phyloP scores from a whole-genome alignment of 129 eudicot genomes.

The Lactuca saligna region DNA sequence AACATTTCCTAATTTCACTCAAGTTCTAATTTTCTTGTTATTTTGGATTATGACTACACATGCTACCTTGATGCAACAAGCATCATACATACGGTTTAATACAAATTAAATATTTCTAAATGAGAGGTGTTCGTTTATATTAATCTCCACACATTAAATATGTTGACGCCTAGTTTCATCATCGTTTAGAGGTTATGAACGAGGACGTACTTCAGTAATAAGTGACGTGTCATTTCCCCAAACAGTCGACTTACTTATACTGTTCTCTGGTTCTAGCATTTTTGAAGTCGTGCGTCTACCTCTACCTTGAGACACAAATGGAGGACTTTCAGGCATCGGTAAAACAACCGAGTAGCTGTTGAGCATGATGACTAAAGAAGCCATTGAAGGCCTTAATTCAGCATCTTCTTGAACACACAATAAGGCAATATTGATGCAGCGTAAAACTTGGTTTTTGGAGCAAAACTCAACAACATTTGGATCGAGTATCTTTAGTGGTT shows the following conservation, averaged over 20 bases:
- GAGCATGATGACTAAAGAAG: slow-evolving; percentile 27
- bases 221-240: not conserved
- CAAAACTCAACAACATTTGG: slow-evolving; percentile 4
- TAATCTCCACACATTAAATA: too few relatives aligned
- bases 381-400: slow-evolving; percentile 32
- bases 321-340: slow-evolving; percentile 29
- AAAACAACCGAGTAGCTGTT: slow-evolving; percentile 22
- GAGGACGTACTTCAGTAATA: slow-evolving; percentile 21
- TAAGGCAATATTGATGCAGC: slow-evolving; percentile 25
- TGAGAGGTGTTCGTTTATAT: too few relatives aligned
- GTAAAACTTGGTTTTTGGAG: slow-evolving; percentile 17
- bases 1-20: too few relatives aligned
- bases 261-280: not conserved
- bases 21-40: too few relatives aligned
- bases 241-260: not conserved
- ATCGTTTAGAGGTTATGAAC: not conserved
- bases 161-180: too few relatives aligned
- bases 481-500: slow-evolving; percentile 22
- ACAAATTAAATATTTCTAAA: too few relatives aligned
- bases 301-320: slow-evolving; percentile 7
- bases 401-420: slow-evolving; percentile 34
- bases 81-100: too few relatives aligned
- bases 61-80: too few relatives aligned
- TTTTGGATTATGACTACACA: too few relatives aligned
- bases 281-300: slow-evolving; percentile 5